Evolutionary conservation across 2,329 filamentous ascomycete species (phyloP).

Genomic region (Cladosporium colombiae): DNA sequence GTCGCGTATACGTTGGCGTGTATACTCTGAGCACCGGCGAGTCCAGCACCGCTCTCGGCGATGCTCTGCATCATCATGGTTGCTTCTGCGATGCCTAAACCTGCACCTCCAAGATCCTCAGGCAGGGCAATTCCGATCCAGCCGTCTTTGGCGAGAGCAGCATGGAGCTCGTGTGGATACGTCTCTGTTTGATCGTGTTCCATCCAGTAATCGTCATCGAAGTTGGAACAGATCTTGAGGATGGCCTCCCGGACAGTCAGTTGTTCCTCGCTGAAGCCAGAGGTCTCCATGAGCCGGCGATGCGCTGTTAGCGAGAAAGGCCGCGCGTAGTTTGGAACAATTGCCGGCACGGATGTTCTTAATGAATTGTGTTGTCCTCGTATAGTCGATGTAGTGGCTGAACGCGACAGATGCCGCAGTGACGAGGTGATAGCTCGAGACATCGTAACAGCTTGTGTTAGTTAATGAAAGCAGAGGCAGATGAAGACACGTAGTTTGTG

Average conservation of each 20-base stretch:
- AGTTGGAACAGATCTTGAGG: conserved; percentile 66
- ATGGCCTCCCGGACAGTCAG: conserved; percentile 72
- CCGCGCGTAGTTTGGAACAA: background rate
- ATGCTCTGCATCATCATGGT: conserved; percentile 82
- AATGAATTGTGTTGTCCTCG: background rate
- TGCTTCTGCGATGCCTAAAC: conserved; percentile 76
- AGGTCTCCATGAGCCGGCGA: conserved; percentile 66
- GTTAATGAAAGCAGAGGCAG: too few species aligned
- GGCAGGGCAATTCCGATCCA: conserved; percentile 82
- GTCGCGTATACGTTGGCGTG: conserved; percentile 72
- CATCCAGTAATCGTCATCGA: conserved; percentile 76
- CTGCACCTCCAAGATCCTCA: conserved; percentile 71
- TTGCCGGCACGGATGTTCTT: background rate
- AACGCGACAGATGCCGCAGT: background rate
- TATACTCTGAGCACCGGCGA: conserved; percentile 65
- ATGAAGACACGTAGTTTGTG: background rate
- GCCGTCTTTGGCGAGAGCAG: conserved; percentile 70
- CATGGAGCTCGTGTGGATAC: conserved; percentile 75
- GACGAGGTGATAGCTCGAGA: conserved; percentile 1
- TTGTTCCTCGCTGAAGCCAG: conserved; percentile 72
- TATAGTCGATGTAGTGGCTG: background rate
- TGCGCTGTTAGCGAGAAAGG: conserved; percentile 37
- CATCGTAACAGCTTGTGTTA: background rate
- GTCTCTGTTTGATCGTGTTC: conserved; percentile 68
- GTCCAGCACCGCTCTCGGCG: conserved; percentile 67